These are phyloP conservation scores for Nicotiana rustica DNA, from an alignment of 305 asterid genomes.

Conservation along the genomic window DNA sequence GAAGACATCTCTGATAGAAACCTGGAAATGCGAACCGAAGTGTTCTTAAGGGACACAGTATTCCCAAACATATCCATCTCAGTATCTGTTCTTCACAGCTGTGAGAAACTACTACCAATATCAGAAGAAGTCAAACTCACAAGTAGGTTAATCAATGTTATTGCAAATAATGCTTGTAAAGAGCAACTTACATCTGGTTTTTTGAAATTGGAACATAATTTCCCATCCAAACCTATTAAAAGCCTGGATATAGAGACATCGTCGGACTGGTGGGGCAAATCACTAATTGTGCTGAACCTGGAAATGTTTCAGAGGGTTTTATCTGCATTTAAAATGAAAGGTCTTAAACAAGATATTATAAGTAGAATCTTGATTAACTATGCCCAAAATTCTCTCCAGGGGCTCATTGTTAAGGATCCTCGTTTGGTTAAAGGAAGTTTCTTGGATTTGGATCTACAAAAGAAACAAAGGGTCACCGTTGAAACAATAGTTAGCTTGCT, in stretches of 20 bases:
- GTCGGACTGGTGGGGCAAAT: conserved; percentile 84
- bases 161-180: conserved; percentile 79
- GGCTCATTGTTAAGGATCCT: conserved; percentile 60
- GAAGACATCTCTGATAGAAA: conserved; percentile 79
- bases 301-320: conserved; percentile 79
- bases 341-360: conserved; percentile 81
- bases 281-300: conserved; percentile 61
- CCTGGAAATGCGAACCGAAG: conserved; percentile 67
- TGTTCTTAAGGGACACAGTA: conserved; percentile 57
- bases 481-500: conserved; percentile 66
- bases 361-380: conserved; percentile 73
- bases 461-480: conserved; percentile 70
- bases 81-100: conserved; percentile 67
- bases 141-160: conserved; percentile 60
- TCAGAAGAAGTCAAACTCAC: conserved; percentile 70
- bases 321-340: conserved; percentile 72
- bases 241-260: conserved; percentile 57
- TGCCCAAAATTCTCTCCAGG: conserved; percentile 77
- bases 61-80: conserved; percentile 69
- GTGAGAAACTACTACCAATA: conserved; percentile 65
- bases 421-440: conserved; percentile 53
- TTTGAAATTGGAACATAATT: conserved; percentile 74
- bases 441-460: conserved; percentile 61
- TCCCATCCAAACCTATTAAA: conserved; percentile 49
- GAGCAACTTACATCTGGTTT: conserved; percentile 86